These are phyloP conservation scores for Penstemon newberryi DNA, from an alignment of 257 asterid genomes.

Conservation along the genomic window DNA sequence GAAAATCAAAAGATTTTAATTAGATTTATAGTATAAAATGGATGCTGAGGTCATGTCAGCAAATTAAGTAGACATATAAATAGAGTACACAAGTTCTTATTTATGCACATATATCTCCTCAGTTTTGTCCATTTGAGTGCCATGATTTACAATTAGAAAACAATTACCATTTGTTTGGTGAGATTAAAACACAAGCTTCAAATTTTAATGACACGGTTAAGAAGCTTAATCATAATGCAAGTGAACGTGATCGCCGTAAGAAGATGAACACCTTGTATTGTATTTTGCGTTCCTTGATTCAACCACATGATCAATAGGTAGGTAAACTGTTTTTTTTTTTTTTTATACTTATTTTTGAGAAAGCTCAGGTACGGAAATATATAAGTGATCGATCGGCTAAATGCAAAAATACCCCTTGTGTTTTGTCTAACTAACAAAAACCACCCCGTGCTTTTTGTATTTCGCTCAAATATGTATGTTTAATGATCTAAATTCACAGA, in stretches of 20 bases:
- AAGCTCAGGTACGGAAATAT: no score
- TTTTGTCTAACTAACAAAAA: no score
- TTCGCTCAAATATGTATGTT: not conserved
- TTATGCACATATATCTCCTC: constrained; percentile 29
- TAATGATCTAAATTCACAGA: constrained; percentile 35
- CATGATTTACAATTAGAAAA: constrained; percentile 28
- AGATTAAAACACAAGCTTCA: constrained; percentile 25
- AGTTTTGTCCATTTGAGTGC: constrained; percentile 36
- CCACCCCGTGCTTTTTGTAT: no score
- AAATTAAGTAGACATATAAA: no score
- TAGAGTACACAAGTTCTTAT: no score
- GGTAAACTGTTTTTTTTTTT: not conserved
- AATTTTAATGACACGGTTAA: constrained; percentile 27
- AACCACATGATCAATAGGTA: constrained; percentile 48
- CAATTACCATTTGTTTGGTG: constrained; percentile 29
- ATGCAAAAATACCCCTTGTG: no score
- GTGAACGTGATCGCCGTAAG: constrained; percentile 78
- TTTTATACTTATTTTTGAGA: not conserved
- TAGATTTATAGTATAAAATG: no score
- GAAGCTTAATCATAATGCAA: constrained; percentile 77
- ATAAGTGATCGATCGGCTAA: no score
- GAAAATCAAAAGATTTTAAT: no score
- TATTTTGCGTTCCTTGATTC: constrained; percentile 71
- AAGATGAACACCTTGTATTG: constrained; percentile 56
- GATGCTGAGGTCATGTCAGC: no score